Base-by-base conservation (phyloP, 148 eudicot genomes). In the Suaeda aralocaspica region DNA sequence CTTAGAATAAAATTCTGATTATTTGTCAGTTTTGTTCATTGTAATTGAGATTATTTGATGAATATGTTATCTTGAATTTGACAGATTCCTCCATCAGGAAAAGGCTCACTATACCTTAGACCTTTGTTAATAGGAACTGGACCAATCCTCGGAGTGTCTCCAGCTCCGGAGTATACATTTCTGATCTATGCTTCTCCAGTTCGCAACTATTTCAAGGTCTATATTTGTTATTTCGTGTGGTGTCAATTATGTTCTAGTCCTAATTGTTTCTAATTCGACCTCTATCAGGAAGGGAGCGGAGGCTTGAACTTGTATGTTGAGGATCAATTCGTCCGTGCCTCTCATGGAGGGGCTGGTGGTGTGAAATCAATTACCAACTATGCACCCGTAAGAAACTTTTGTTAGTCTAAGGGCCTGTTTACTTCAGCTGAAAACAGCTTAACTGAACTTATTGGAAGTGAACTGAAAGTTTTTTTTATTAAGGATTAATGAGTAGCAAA, bases 31-130 rank as follows among this genome's bases (percentile, higher is more conserved):
- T n/a, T n/a, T n/a, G n/a, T n/a, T n/a, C n/a, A n/a, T n/a, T n/a
- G n/a, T n/a, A n/a, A n/a, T n/a, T n/a, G n/a, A n/a, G n/a, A n/a
- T n/a, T n/a, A n/a, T n/a, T n/a, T n/a, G n/a, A n/a, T n/a, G n/a
- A n/a, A n/a, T 0, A 19, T 9, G 50, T 8, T 1, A 6, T 50
- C 9, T 18, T 2, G 3, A 3, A 57, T 57, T 6, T 18, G 31
- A 77, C 82, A 92, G 98, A 89, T 92, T 79, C 98, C 98, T 61
- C 98, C 96, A 8, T 72, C 78, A 13, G 96, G 88, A 65, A 92
- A 89, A 78, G 98, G 98, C 49, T 80, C 93, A 42, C 84, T 92
- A 2, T 92, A 89, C 68, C 66, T 89, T 46, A 86, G 98, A 81
- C 96, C 96, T 60, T 74, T 92, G 77, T 88, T 92, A 9, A 67